phyloP scores from a whole-genome alignment of 2,329 filamentous ascomycete species.

The Daldinia sp. region DNA sequence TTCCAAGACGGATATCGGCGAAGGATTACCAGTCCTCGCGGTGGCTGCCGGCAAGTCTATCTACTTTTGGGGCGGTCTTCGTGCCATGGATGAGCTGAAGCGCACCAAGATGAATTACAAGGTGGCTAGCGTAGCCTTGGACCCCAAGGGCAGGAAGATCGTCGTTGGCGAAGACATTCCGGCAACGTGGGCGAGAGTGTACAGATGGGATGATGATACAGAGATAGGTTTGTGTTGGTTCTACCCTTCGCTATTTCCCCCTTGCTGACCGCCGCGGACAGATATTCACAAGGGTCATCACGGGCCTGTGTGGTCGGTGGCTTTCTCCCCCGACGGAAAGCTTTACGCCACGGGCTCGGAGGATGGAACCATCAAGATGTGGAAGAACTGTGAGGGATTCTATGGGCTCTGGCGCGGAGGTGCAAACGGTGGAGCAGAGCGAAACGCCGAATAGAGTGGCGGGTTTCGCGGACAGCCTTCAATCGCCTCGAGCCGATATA shows the following conservation, averaged over 20 bases:
- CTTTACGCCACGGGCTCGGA: constrained; percentile 96
- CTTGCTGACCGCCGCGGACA: constrained; percentile 51
- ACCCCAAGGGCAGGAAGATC: constrained; percentile 82
- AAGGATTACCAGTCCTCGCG: constrained; percentile 79
- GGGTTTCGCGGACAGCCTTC: constrained; percentile 38
- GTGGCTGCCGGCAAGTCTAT: constrained; percentile 95
- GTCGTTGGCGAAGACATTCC: constrained; percentile 88
- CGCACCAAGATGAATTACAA: constrained; percentile 83
- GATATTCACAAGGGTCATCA: constrained; percentile 98
- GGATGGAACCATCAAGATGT: constrained; percentile 96
- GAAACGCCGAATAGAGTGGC: constrained; percentile 55
- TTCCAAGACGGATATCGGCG: constrained; percentile 71
- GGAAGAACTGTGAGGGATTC: constrained; percentile 76
- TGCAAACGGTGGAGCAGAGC: constrained; percentile 50
- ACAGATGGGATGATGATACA: constrained; percentile 84
- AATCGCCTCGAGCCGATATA: constrained; percentile 23
- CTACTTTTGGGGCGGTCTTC: constrained; percentile 87
- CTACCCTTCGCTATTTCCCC: not conserved
- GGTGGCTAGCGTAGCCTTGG: constrained; percentile 89
- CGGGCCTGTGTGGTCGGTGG: constrained; percentile 95
- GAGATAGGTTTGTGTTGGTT: constrained; percentile 73
- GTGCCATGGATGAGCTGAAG: constrained; percentile 80
- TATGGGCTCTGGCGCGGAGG: constrained; percentile 73
- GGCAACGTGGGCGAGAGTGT: constrained; percentile 97
- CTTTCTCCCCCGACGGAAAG: constrained; percentile 95